phyloP scores from a whole-genome alignment of 2,329 filamentous ascomycete species.

The Capronia coronata region DNA sequence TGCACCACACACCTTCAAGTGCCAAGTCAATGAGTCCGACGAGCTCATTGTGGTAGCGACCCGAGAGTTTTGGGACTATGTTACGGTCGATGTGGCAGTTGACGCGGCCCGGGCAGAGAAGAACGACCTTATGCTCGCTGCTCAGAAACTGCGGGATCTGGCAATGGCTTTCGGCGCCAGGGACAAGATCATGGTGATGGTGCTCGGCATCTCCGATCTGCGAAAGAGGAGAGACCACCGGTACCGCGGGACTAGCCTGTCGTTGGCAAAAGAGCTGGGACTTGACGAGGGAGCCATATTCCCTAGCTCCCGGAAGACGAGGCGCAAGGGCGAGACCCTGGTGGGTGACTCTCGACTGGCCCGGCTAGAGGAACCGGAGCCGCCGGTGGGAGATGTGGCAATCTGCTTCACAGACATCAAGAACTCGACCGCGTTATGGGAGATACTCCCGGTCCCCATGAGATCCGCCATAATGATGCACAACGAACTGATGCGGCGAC shows the following conservation, averaged over 20 bases:
- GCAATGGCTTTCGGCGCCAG: constrained; percentile 93
- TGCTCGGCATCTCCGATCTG: constrained; percentile 85
- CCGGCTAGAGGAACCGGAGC: constrained; percentile 83
- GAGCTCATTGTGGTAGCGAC: constrained; percentile 91
- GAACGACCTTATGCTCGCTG: constrained; percentile 84
- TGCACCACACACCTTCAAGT: constrained; percentile 72
- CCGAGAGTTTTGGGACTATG: constrained; percentile 88
- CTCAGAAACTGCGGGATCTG: constrained; percentile 87
- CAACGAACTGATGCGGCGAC: constrained; percentile 92
- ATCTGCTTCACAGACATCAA: constrained; percentile 99
- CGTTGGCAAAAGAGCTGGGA: constrained; percentile 69
- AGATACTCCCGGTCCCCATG: constrained; percentile 92
- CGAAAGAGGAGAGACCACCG: constrained; percentile 75
- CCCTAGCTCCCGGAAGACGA: constrained; percentile 58
- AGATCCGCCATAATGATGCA: constrained; percentile 93
- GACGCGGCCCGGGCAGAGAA: constrained; percentile 85
- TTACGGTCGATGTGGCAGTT: constrained; percentile 81
- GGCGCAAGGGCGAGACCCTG: constrained; percentile 42
- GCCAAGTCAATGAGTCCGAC: constrained; percentile 77
- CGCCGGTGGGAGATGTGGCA: constrained; percentile 81
- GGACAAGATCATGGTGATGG: constrained; percentile 98
- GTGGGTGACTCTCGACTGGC: constrained; percentile 80
- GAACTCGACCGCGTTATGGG: constrained; percentile 93
- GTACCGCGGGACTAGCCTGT: constrained; percentile 75
- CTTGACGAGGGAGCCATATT: constrained; percentile 55